A percentile compares a stretch with the other conserved stretches of the same genome.
Evolutionary conservation across 139 green algal genomes (phyloP).

Genomic region (Tetratostichococcus sp.): DNA sequence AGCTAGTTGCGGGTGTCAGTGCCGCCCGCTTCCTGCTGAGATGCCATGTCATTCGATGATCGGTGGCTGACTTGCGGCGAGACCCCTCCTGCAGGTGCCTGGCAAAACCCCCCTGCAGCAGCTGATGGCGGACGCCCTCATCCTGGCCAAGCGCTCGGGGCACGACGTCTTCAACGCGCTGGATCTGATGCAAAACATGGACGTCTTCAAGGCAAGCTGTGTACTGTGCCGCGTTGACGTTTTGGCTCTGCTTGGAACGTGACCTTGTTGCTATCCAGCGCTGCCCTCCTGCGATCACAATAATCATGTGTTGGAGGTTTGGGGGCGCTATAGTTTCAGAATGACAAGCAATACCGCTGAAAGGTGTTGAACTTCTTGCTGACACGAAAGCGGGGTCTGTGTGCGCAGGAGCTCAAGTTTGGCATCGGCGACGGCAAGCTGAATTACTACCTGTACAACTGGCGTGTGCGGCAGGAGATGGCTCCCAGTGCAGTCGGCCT

Average conservation of each 20-base stretch:
- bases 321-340: too few relatives aligned
- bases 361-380: background rate
- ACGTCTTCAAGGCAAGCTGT: conserved; percentile 23
- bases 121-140: conserved; percentile 84
- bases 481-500: conserved; percentile 77
- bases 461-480: conserved; percentile 56
- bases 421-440: conserved; percentile 94
- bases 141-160: conserved; percentile 60
- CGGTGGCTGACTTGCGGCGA: too few relatives aligned
- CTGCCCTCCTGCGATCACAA: conserved; percentile 97
- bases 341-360: background rate
- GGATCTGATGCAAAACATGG: conserved; percentile 80
- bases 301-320: too few relatives aligned
- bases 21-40: too few relatives aligned
- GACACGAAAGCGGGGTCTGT: conserved; percentile 34
- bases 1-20: too few relatives aligned
- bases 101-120: conserved; percentile 33
- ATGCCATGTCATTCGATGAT: too few relatives aligned
- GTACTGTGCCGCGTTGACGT: too few relatives aligned
- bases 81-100: background rate
- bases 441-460: conserved; percentile 99
- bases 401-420: conserved; percentile 92
- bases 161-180: conserved; percentile 99
- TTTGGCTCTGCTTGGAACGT: too few relatives aligned
- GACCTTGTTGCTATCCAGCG: conserved; percentile 72